Evolutionary conservation across 2,329 filamentous ascomycete genomes (phyloP), one percentile per base, ranked within the genome.

Genomic region (Cryphonectria naterciae): DNA sequence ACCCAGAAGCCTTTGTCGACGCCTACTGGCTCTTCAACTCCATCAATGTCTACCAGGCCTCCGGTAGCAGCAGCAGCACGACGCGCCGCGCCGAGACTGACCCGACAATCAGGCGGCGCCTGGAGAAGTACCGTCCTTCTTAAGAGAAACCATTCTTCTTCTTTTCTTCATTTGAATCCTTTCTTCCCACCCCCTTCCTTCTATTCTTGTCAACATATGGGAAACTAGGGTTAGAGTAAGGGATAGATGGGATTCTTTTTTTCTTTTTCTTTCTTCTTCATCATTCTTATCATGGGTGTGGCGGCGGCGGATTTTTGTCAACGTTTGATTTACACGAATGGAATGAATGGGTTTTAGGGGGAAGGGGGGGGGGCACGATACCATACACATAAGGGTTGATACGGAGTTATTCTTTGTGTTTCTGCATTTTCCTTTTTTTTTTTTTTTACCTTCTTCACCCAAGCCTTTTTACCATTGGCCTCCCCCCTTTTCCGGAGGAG

Each of bases 41-140:
- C 17, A 81, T 87, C 73, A 81, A 87, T 73, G 84, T 92, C 2
- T 92, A 90, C 76, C 79, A 67, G 65, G 46, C 35, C 67, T 32
- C 28, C 4, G 13, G 60, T 32, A 22, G 17, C 63, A 32, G 46
- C 54, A 58, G n/a, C 61, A 17, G 3, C 67, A 43, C 19, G n/a
- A 22, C 52, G 60, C 32, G 65, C 46, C 37, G 43, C 37, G 32
- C 60, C 10, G 25, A 52, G 37, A 37, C 49, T 4, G 22, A 41
- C 15, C 13, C 60, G 19, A 49, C 17, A n/a, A 37, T 32, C 39
- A 52, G 25, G 58, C 63, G 56, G 17, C 64, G 65, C 39, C 19
- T 63, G 32, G 65, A 46, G 37, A 64, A 70, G 65, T 70, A 69
- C 56, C 46, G 68, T 13, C 7, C 56, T 15, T 69, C 32, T n/a